A percentile compares a stretch with the other conserved stretches of the same genome.
Conservation (phyloP, 1,139 yeast genomes). For the Taphrina populina region DNA sequence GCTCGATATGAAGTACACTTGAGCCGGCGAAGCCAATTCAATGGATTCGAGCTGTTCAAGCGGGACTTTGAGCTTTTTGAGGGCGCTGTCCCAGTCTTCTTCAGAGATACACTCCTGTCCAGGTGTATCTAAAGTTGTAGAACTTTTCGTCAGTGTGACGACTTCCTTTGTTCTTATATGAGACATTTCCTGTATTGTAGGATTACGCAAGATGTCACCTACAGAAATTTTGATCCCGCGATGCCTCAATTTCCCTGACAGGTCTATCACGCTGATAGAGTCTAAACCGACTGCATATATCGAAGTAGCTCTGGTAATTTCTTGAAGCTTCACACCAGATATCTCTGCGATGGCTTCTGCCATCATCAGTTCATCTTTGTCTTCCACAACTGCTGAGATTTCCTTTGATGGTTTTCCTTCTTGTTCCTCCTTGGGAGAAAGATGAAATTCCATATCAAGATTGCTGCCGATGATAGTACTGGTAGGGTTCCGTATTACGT, state of each 20-base stretch:
- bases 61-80: neutral
- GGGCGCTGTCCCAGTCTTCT: neutral
- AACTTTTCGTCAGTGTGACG: neutral
- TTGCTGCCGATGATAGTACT: neutral
- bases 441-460: no score
- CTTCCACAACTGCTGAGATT: neutral
- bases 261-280: constrained; percentile 39
- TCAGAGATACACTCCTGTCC: no score
- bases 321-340: constrained; percentile 22
- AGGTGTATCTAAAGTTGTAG: no score
- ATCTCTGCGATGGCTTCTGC: constrained; percentile 29
- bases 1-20: constrained; percentile 38
- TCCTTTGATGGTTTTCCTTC: neutral
- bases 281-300: constrained; percentile 40
- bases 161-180: constrained; percentile 2
- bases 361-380: constrained; percentile 25
- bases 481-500: neutral
- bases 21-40: constrained; percentile 39
- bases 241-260: constrained; percentile 35
- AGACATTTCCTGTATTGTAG: constrained; percentile 36
- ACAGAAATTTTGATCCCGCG: constrained; percentile 37
- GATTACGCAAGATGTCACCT: constrained; percentile 36
- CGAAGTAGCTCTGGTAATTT: constrained; percentile 31
- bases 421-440: neutral
- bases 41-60: constrained; percentile 25